Percentiles rank a stretch among this genome's conserved stretches.
These are phyloP conservation scores for Cucurbita argyrosperma DNA, from an alignment of 306 rosid species.

Conservation along the genomic window DNA sequence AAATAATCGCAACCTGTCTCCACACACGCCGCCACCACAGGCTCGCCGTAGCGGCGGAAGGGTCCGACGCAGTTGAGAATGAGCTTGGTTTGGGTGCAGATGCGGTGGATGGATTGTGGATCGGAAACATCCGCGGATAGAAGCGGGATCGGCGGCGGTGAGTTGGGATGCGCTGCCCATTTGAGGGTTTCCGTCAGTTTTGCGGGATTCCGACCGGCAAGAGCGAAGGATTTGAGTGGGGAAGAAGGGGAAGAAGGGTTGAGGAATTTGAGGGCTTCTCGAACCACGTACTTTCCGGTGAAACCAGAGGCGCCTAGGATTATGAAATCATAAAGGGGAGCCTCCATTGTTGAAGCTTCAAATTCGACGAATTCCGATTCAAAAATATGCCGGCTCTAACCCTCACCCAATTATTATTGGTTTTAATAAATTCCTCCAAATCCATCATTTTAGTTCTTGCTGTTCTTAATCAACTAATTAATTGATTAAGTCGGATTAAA, in stretches of 20 bases:
- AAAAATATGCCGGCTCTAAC: no score
- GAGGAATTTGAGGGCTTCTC: conserved; percentile 61
- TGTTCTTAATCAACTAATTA: no score
- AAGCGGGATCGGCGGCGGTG: conserved; percentile 43
- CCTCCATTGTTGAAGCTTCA: conserved; percentile 8
- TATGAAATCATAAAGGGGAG: conserved; percentile 33
- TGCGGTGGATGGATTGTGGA: conserved; percentile 36
- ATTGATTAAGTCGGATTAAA: no score
- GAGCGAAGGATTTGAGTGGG: conserved; percentile 49
- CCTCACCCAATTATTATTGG: no score
- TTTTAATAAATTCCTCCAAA: no score
- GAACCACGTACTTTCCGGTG: conserved; percentile 71
- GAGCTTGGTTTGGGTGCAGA: conserved; percentile 50
- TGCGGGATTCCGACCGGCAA: conserved; percentile 56
- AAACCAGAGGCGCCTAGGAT: conserved; percentile 84
- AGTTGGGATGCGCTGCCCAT: conserved; percentile 51
- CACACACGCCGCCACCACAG: conserved; percentile 62
- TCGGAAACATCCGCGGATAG: conserved; percentile 50
- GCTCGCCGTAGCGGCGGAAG: conserved; percentile 66
- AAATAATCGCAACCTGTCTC: conserved; percentile 61
- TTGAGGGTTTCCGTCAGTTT: conserved; percentile 43
- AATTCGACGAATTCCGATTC: no score
- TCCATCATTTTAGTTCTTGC: no score
- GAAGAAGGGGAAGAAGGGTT: conserved; percentile 22
- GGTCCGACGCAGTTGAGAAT: conserved; percentile 91